Base-by-base conservation (phyloP, 345 rosid species). In the Eucalyptus erythrocorys region DNA sequence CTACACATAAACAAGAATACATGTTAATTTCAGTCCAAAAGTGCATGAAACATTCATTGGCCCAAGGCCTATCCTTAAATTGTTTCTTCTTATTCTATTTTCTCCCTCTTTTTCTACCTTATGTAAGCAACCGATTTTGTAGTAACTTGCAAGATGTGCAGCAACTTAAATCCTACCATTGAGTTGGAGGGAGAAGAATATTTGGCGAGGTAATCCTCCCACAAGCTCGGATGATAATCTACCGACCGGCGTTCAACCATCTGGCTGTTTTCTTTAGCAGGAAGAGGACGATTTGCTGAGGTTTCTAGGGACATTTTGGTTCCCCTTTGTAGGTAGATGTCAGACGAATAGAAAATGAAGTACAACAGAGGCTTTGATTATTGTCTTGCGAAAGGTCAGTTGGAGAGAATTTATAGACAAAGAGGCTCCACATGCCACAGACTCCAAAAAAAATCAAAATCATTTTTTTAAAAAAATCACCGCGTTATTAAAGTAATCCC, bases 361-460 rank as follows among this genome's bases (percentile, higher is more conserved):
- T n/a, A 30, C 19, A 64, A n/a, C 34, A n/a, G 37, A n/a, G 3
- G 76, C 3, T 64, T 30, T 6, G 76, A 64, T 64, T 64, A 32
- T 0, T n/a, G 76, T 64, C 76, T 64, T n/a, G 37, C 71, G 34
- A 64, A 64, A n/a, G 76, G 37, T 64, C 37, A 64, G 19, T 7
- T 64, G 19, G 34, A n/a, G 37, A n/a, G 37, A n/a, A 64, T n/a
- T 64, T 64, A 64, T n/a, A n/a, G 76, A 30, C 37, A 64, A 64
- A 4, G 9, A 0, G 17, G 76, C 19, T 13, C 71, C 19, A 30
- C 37, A 2, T n/a, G 37, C 76, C 21, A 13, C 0, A n/a, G 10
- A n/a, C 37, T 51, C 4, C 57, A 51, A 51, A 51, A 49, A 16
- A 30, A 61, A 61, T 9, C n/a, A n/a, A 59, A 0, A 4, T 32